Conservation (phyloP, 257 asterid species). For the Capsicum chinense region DNA sequence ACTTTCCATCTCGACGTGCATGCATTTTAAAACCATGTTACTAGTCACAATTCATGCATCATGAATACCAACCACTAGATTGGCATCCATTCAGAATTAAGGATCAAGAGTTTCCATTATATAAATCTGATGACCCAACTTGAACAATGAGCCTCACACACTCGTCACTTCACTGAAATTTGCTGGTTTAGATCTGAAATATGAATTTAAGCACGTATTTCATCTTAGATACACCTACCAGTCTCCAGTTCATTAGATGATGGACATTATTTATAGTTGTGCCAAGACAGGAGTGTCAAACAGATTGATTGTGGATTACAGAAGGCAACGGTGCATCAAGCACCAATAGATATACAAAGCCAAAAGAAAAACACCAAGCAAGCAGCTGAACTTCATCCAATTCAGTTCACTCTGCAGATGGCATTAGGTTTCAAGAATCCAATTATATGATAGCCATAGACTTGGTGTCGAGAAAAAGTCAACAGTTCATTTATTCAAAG, state of each 20-base stretch:
- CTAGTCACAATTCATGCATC: not conserved
- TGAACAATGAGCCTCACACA: not conserved
- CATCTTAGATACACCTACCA: not conserved
- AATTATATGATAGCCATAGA: not conserved
- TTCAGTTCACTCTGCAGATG: not conserved
- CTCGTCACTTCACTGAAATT: slow-evolving; percentile 2
- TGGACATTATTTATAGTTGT: not conserved
- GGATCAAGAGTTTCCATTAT: too few species aligned
- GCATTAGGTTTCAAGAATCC: slow-evolving; percentile 3
- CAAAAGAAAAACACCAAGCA: not conserved
- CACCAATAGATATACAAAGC: too few species aligned
- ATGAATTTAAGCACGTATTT: not conserved
- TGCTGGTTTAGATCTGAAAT: not conserved
- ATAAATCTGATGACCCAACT: not conserved
- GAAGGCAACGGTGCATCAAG: not conserved
- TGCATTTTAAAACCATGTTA: not conserved
- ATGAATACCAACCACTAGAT: slow-evolving; percentile 19
- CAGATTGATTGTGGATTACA: not conserved
- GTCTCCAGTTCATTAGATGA: not conserved
- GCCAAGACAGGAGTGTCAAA: not conserved
- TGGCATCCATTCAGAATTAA: not conserved
- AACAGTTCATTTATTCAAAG: not conserved
- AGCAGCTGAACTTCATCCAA: not conserved
- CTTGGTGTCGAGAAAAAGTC: not conserved
- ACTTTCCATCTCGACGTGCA: not conserved